Percentiles rank a stretch among this genome's conserved stretches.
Conservation (phyloP, 2,329 filamentous ascomycete genomes). For the Fusarium caatingaense region DNA sequence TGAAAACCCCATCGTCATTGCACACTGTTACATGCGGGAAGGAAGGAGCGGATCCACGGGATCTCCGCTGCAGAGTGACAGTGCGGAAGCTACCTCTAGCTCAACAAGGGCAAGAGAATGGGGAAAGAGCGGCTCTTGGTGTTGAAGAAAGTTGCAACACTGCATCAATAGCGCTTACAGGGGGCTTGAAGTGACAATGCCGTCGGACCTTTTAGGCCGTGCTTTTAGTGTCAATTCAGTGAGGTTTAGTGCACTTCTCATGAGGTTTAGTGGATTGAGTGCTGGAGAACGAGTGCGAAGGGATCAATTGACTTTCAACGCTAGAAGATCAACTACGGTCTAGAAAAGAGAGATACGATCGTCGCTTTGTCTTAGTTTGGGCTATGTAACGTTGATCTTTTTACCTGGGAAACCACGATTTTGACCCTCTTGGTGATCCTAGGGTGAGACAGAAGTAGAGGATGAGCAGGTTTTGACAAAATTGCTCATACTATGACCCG, state of each 20-base stretch:
- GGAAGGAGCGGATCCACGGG: not conserved
- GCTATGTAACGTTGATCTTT: slow-evolving; percentile 5
- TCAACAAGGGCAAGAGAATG: not conserved
- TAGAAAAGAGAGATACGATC: not conserved
- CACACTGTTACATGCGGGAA: not conserved
- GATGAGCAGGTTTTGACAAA: not conserved
- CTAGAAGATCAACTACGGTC: not conserved
- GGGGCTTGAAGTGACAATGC: not conserved
- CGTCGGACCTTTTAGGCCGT: not conserved
- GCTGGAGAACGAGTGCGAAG: not conserved
- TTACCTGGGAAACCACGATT: not conserved
- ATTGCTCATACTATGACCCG: not conserved
- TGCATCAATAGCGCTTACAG: slow-evolving; percentile 8
- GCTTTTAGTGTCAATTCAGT: not conserved
- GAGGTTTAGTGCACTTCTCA: not conserved
- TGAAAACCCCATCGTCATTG: not conserved
- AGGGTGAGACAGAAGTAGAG: not conserved
- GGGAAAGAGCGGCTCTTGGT: not conserved
- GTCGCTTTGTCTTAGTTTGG: not conserved
- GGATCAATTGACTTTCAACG: not conserved
- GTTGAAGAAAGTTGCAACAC: not conserved
- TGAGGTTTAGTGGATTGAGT: not conserved
- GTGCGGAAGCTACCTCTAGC: not conserved
- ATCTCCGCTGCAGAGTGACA: not conserved
- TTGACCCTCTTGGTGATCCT: not conserved